Evolutionary conservation across 2,329 filamentous ascomycete species (phyloP), one percentile per base, ranked within the genome.

Genomic region (Aspergillus ochraceus): DNA sequence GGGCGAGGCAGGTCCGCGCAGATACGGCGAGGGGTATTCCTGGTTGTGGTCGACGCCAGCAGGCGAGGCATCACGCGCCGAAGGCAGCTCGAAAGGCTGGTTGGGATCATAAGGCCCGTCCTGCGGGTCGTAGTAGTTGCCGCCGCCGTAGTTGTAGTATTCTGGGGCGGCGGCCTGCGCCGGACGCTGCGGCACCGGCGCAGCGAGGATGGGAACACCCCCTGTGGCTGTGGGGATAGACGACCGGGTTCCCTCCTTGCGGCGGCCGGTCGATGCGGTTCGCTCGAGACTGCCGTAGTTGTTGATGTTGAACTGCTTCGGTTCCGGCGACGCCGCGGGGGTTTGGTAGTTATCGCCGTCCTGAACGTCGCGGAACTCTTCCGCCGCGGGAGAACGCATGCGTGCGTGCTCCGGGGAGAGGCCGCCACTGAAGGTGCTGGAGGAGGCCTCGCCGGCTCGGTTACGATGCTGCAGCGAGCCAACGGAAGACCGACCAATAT

Each of bases 251-350:
- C 66, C 70, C 49, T 67, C 63, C 58, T 72, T 76, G 45, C 78
- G 76, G 49, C 76, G 74, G 30, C 77, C 77, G 4, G 72, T 76
- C 2, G 77, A 79, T 1, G 74, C 70, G n/a, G 71, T 72, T 6
- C 77, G 76, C 12, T 67, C 64, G 19, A 79, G 67, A 4, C 68
- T 55, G 60, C 70, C 64, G 62, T 68, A 58, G 61, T 60, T 22
- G 45, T 47, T 54, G 58, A 68, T 58, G 52, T 64, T 64, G 45
- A 69, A 62, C 54, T 69, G 36, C 36, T 17, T 42, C 54, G 65
- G 65, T 24, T 57, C 61, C 5, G 71, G 71, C 5, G 68, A 62
- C 24, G 65, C 65, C 49, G 66, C 71, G 1, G 66, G 62, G 0
- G 65, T 68, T 32, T 70, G 71, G 58, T 73, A 68, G 49, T 72